Evolutionary conservation across 2,329 filamentous ascomycete species (phyloP).

Genomic region (Ceratocystis albifundus): DNA sequence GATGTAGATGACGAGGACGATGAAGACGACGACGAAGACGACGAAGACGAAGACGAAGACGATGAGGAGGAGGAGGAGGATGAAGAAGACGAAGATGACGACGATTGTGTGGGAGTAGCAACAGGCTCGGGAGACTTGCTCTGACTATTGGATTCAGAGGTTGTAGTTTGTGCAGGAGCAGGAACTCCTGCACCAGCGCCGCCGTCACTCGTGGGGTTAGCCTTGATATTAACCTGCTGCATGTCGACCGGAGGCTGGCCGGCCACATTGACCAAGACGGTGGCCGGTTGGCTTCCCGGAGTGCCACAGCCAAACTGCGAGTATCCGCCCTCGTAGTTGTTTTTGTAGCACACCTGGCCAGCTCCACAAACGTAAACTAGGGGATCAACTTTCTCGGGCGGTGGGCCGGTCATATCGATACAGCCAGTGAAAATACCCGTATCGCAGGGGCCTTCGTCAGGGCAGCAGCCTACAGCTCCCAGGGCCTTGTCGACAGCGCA

Average conservation of each 20-base stretch:
- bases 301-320: constrained; percentile 48
- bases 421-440: constrained; percentile 47
- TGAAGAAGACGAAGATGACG: neutral
- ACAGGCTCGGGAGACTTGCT: neutral
- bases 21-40: too few relatives aligned
- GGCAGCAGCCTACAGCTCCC: constrained; percentile 46
- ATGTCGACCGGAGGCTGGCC: constrained; percentile 31
- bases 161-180: neutral
- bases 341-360: constrained; percentile 43
- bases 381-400: constrained; percentile 42
- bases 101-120: constrained; percentile 6
- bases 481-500: constrained; percentile 43
- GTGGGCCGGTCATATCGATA: constrained; percentile 40
- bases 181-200: constrained; percentile 26
- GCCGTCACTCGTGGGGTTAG: constrained; percentile 34
- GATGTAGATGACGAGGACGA: neutral
- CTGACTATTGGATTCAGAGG: neutral
- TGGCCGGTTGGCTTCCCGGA: constrained; percentile 38
- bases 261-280: constrained; percentile 37
- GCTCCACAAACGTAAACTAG: constrained; percentile 47
- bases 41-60: neutral
- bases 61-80: neutral
- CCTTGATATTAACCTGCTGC: constrained; percentile 27
- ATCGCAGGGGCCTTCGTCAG: constrained; percentile 40
- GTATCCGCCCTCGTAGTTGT: constrained; percentile 44